Percentiles rank a stretch among this genome's conserved stretches.
Conservation (phyloP, 495 filamentous ascomycete species). For the Niebla homalea region DNA sequence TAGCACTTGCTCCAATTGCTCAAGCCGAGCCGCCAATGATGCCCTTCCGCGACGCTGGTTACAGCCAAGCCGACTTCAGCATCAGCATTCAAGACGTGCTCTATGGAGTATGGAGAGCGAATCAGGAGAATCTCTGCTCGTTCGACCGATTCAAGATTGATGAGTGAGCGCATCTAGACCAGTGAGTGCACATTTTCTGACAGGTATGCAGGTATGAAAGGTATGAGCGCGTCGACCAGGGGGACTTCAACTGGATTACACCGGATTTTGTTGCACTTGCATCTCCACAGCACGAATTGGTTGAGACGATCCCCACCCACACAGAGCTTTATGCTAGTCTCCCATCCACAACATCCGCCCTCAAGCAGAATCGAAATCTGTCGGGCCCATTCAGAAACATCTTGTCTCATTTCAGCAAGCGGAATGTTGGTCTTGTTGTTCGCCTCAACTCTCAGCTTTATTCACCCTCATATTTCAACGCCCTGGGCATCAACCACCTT, state of each 20-base stretch:
- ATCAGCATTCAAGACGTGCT: slow-evolving; percentile 93
- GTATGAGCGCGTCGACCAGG: slow-evolving; percentile 91
- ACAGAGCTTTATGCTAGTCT: slow-evolving; percentile 60
- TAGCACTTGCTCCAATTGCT: slow-evolving; percentile 90
- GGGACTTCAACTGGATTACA: slow-evolving; percentile 99
- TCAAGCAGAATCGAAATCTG: slow-evolving; percentile 45
- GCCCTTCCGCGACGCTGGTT: slow-evolving; percentile 97
- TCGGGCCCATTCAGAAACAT: slow-evolving; percentile 90
- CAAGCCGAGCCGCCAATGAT: slow-evolving; percentile 94
- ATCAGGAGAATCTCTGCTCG: slow-evolving; percentile 79
- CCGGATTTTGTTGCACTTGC: slow-evolving; percentile 92
- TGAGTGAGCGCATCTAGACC: slow-evolving; percentile 45
- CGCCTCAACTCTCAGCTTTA: slow-evolving; percentile 93
- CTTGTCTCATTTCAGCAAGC: slow-evolving; percentile 68
- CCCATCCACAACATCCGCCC: slow-evolving; percentile 52
- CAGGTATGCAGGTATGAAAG: slow-evolving; percentile 57
- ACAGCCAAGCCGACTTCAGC: slow-evolving; percentile 94
- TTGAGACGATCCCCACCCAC: slow-evolving; percentile 50
- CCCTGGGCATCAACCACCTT: slow-evolving; percentile 83
- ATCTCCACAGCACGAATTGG: slow-evolving; percentile 73
- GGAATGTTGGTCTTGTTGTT: slow-evolving; percentile 85
- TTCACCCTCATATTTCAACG: slow-evolving; percentile 86
- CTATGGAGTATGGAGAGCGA: slow-evolving; percentile 97
- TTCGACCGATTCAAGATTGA: slow-evolving; percentile 84
- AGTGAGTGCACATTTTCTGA: slow-evolving; percentile 15